These are phyloP conservation scores for Cytospora leucostoma DNA, from an alignment of 2,329 filamentous ascomycete species.

Conservation along the genomic window DNA sequence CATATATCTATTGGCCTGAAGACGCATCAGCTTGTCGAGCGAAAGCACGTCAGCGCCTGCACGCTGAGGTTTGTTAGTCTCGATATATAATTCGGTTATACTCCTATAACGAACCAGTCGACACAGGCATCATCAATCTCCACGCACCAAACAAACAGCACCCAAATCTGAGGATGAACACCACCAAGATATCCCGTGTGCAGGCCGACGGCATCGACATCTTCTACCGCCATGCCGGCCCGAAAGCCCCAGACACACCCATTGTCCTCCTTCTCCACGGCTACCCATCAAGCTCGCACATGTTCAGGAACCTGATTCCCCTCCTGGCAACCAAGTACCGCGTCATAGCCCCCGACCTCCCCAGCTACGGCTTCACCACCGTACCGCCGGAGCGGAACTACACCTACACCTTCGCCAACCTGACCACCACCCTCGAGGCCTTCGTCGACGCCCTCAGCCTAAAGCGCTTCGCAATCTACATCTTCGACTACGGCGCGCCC, in stretches of 20 bases:
- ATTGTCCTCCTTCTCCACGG: constrained; percentile 48
- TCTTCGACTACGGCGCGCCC: constrained; percentile 66
- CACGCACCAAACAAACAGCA: not conserved
- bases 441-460: constrained; percentile 53
- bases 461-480: constrained; percentile 54
- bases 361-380: constrained; percentile 60
- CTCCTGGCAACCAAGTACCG: constrained; percentile 41
- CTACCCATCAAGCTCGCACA: constrained; percentile 47
- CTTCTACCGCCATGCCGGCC: constrained; percentile 44
- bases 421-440: constrained; percentile 48
- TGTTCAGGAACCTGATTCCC: constrained; percentile 48
- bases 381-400: constrained; percentile 45
- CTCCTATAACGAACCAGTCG: not conserved
- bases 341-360: constrained; percentile 59
- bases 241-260: constrained; percentile 32
- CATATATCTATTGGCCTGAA: not conserved
- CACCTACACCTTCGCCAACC: constrained; percentile 55
- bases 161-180: constrained; percentile 7
- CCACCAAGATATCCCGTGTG: constrained; percentile 30
- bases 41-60: not conserved
- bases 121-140: not conserved
- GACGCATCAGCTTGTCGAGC: not conserved
- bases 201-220: constrained; percentile 40
- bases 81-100: not conserved
- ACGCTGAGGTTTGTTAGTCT: not conserved